Evolutionary conservation across 495 filamentous ascomycete species (phyloP).

Genomic region (Penicillium robsamsonii): DNA sequence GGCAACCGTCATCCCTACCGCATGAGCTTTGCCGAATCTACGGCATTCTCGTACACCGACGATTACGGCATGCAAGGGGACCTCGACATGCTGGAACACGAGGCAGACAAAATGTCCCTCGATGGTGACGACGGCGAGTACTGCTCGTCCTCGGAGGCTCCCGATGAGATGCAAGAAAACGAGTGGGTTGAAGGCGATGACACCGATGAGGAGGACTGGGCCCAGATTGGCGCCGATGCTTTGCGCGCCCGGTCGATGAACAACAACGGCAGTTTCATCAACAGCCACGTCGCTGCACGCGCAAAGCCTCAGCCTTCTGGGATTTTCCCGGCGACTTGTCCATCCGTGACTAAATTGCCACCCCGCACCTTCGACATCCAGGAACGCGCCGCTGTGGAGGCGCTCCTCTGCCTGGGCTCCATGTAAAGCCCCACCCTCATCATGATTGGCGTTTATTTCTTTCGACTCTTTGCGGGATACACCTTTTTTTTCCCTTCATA

Average conservation of each 20-base stretch:
- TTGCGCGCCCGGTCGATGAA: slow-evolving; percentile 70
- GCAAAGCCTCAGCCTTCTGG: slow-evolving; percentile 41
- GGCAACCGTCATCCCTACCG: slow-evolving; percentile 45
- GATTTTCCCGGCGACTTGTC: slow-evolving; percentile 34
- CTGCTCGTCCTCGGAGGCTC: slow-evolving; percentile 71
- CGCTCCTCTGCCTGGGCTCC: slow-evolving; percentile 79
- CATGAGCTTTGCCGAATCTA: slow-evolving; percentile 66
- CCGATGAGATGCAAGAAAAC: slow-evolving; percentile 60
- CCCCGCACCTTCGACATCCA: slow-evolving; percentile 40
- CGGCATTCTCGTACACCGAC: slow-evolving; percentile 71
- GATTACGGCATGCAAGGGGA: slow-evolving; percentile 52
- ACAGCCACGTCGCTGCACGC: slow-evolving; percentile 19
- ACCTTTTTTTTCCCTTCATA: slow-evolving; percentile 14
- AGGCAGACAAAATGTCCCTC: slow-evolving; percentile 95
- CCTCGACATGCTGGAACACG: slow-evolving; percentile 72
- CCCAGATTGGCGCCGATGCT: slow-evolving; percentile 80
- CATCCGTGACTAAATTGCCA: slow-evolving; percentile 41
- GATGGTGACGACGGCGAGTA: slow-evolving; percentile 68
- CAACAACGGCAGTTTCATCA: slow-evolving; percentile 33
- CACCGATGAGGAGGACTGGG: slow-evolving; percentile 99
- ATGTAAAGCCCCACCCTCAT: slow-evolving; percentile 59
- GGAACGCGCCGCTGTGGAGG: slow-evolving; percentile 82
- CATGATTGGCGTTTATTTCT: slow-evolving; percentile 31
- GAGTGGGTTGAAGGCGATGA: slow-evolving; percentile 72
- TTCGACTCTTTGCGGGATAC: slow-evolving; percentile 14